Evolutionary conservation across 108 stramenopile species (phyloP).

Genomic region (Thalassiosira profunda): DNA sequence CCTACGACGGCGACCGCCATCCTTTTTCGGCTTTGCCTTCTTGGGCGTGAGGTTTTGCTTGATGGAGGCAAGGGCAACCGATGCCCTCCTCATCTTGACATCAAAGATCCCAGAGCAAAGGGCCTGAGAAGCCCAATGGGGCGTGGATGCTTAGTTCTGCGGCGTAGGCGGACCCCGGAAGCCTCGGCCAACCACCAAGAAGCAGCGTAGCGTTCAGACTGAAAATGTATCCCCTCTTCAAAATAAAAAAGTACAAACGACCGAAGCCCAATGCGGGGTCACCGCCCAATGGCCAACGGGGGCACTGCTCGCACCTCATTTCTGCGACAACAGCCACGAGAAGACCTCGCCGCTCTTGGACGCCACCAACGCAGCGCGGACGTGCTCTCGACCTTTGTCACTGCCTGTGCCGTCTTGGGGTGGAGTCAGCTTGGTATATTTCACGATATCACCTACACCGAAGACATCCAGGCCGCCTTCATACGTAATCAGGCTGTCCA

Average conservation of each 20-base stretch:
- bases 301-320: no score
- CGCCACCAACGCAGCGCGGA: conserved; percentile 37
- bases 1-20: background rate
- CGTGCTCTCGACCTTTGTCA: conserved; percentile 28
- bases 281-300: no score
- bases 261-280: no score
- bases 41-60: background rate
- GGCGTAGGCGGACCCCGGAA: no score
- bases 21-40: background rate
- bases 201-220: background rate
- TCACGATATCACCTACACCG: conserved; percentile 23
- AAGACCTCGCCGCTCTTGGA: conserved; percentile 30
- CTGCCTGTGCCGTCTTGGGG: background rate
- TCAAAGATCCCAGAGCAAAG: no score
- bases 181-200: background rate
- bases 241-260: no score
- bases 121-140: no score
- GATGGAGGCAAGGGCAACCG: no score
- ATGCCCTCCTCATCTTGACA: no score
- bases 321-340: conserved; percentile 25
- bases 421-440: conserved; percentile 45
- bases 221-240: background rate
- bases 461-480: conserved; percentile 33
- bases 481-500: conserved; percentile 34
- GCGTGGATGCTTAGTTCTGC: no score